Conservation (phyloP, 2,329 filamentous ascomycete species). For the Trichoderma atroviride region DNA sequence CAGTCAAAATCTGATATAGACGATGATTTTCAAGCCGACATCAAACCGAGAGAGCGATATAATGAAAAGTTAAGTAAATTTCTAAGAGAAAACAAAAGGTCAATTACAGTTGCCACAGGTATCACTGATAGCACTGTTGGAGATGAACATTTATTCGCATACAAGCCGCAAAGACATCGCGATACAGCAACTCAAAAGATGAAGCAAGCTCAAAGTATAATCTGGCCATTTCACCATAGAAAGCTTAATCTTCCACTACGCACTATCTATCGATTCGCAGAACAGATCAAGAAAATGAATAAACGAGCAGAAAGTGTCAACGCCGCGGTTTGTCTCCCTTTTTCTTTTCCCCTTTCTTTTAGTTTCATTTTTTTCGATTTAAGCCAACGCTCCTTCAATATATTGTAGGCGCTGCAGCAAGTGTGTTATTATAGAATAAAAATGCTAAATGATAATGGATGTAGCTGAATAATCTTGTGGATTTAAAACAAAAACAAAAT, state of each 20-base stretch:
- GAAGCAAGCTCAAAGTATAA: not conserved
- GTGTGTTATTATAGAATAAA: too few relatives aligned
- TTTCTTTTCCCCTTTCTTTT: too few relatives aligned
- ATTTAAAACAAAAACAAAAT: slow-evolving; percentile 1
- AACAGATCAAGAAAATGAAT: not conserved
- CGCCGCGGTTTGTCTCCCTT: not conserved
- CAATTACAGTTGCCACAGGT: not conserved
- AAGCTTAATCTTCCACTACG: not conserved
- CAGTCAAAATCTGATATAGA: not conserved
- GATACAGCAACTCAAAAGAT: not conserved
- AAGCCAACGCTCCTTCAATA: too few relatives aligned
- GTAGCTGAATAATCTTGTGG: not conserved
- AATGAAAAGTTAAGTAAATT: not conserved
- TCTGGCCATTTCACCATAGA: not conserved
- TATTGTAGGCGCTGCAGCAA: too few relatives aligned
- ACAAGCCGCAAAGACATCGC: not conserved
- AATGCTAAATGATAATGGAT: not conserved
- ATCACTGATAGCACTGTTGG: not conserved
- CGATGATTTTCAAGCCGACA: too few relatives aligned
- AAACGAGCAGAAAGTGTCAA: not conserved
- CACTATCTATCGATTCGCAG: not conserved
- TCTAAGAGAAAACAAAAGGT: not conserved
- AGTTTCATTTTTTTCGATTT: too few relatives aligned
- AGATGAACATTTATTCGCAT: too few relatives aligned
- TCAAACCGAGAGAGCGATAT: accelerated